phyloP scores from a whole-genome alignment of 768 basidiomycete species.

The Termitomyces heimii region DNA sequence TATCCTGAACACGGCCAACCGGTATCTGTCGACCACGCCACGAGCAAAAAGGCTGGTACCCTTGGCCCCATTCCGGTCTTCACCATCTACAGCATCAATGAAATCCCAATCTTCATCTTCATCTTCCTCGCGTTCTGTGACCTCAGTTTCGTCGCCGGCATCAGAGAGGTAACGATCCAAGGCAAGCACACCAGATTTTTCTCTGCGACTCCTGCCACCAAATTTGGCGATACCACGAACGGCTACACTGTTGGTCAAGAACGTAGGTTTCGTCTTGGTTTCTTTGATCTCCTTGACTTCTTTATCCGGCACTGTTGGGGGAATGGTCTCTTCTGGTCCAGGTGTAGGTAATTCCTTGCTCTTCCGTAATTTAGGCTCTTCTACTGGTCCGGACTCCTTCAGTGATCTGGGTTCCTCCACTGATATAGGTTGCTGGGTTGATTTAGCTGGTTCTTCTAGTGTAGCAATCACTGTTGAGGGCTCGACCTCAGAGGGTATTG shows the following conservation, averaged over 20 bases:
- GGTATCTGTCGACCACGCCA: conserved; percentile 88
- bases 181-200: conserved; percentile 80
- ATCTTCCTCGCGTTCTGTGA: conserved; percentile 45
- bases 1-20: conserved; percentile 81
- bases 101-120: conserved; percentile 93
- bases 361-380: conserved; percentile 13
- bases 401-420: background rate
- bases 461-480: conserved; percentile 1
- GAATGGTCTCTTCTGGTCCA: conserved; percentile 17
- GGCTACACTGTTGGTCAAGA: conserved; percentile 16
- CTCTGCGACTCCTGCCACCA: conserved; percentile 43
- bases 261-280: conserved; percentile 16
- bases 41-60: conserved; percentile 82
- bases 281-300: conserved; percentile 16
- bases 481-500: conserved; percentile 3
- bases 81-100: conserved; percentile 74
- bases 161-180: conserved; percentile 69
- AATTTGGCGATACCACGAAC: conserved; percentile 18
- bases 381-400: background rate
- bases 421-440: conserved; percentile 16
- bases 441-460: background rate
- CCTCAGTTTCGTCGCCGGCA: conserved; percentile 40
- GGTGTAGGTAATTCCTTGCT: conserved; percentile 24
- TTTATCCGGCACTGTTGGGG: conserved; percentile 25
- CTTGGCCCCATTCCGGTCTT: conserved; percentile 76